A percentile compares a stretch with the other conserved stretches of the same genome.
Conservation (phyloP, 2,329 filamentous ascomycete species). For the Davidsoniella neocaledoniae region DNA sequence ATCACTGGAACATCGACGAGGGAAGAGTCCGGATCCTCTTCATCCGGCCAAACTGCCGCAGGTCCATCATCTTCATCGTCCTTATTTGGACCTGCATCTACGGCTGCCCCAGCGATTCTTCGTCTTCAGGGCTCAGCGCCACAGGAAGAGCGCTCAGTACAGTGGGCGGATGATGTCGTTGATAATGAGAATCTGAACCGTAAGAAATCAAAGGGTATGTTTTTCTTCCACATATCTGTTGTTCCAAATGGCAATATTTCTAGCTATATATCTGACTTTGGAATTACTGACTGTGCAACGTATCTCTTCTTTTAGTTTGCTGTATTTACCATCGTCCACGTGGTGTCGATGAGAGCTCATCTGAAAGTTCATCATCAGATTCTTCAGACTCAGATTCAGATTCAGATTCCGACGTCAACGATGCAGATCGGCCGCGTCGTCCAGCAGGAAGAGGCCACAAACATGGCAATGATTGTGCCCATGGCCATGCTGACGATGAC, state of each 20-base stretch:
- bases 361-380: slow-evolving; percentile 27
- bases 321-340: slow-evolving; percentile 92
- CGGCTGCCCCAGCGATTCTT: slow-evolving; percentile 21
- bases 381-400: slow-evolving; percentile 25
- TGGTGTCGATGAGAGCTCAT: slow-evolving; percentile 61
- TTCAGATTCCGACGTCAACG: slow-evolving; percentile 16
- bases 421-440: slow-evolving; percentile 17
- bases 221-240: not conserved
- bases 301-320: slow-evolving; percentile 48
- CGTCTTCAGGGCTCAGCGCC: slow-evolving; percentile 34
- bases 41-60: not conserved
- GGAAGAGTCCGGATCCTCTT: not conserved
- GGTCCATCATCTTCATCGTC: not conserved
- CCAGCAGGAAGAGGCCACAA: slow-evolving; percentile 12
- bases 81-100: not conserved
- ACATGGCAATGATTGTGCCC: slow-evolving; percentile 12
- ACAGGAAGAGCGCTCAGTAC: slow-evolving; percentile 45
- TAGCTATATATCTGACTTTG: not conserved
- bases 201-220: slow-evolving; percentile 80
- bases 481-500: slow-evolving; percentile 21
- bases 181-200: slow-evolving; percentile 91
- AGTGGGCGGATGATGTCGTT: slow-evolving; percentile 84
- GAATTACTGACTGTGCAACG: not conserved
- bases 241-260: not conserved
- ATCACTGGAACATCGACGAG: not conserved